Percentiles rank a stretch among this genome's conserved stretches.
Conservation (phyloP, 2,329 filamentous ascomycete species). For the Chrysosporium keratinophilum region DNA sequence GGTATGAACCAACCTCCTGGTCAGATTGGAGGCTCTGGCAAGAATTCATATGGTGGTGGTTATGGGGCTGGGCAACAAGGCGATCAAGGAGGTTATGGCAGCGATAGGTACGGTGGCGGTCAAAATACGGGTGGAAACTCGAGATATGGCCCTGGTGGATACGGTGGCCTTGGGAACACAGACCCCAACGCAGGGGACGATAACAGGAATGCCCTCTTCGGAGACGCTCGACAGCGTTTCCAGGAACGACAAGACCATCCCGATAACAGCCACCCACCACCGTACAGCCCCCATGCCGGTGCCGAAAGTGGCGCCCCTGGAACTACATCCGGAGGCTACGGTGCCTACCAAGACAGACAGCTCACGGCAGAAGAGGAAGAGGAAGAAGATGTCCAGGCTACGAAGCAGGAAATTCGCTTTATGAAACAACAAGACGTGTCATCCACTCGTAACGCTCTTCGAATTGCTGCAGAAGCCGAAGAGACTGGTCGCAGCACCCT, state of each 20-base stretch:
- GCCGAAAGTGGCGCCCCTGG: constrained; percentile 20
- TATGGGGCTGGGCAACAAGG: constrained; percentile 36
- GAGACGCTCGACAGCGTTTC: constrained; percentile 43
- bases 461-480: constrained; percentile 57
- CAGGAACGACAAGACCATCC: constrained; percentile 35
- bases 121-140: constrained; percentile 35
- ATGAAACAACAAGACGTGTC: constrained; percentile 68
- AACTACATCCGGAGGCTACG: constrained; percentile 17
- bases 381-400: constrained; percentile 59
- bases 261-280: constrained; percentile 7
- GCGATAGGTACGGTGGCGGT: constrained; percentile 43
- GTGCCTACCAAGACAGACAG: constrained; percentile 56
- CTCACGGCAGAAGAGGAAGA: constrained; percentile 73
- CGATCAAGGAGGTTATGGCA: constrained; percentile 42
- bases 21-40: constrained; percentile 16
- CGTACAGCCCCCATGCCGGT: constrained; percentile 14
- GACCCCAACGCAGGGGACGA: constrained; percentile 43
- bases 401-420: constrained; percentile 63
- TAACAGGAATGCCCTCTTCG: constrained; percentile 50
- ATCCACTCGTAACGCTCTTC: constrained; percentile 59
- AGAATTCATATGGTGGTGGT: constrained; percentile 22
- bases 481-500: constrained; percentile 63
- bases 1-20: constrained; percentile 11
- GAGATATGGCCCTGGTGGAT: constrained; percentile 43
- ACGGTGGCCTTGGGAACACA: constrained; percentile 45